Evolutionary conservation across 495 filamentous ascomycete species (phyloP).

Genomic region (Acidiella bohemica): DNA sequence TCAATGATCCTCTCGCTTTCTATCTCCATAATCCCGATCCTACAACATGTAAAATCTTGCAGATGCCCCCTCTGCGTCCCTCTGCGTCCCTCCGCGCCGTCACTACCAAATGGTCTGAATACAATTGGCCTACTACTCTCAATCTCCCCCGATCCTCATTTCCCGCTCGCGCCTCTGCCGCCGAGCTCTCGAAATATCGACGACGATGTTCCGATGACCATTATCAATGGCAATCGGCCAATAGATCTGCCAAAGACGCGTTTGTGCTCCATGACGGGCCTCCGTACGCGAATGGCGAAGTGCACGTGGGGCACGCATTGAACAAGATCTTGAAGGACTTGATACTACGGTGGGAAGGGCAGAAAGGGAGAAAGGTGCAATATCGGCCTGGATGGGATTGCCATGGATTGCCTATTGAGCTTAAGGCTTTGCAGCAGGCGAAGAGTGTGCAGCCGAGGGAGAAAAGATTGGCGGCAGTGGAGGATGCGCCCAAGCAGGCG

Average conservation of each 20-base stretch:
- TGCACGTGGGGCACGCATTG: conserved; percentile 93
- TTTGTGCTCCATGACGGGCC: conserved; percentile 94
- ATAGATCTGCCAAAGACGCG: conserved; percentile 33
- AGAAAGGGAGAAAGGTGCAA: conserved; percentile 60
- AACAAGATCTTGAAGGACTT: conserved; percentile 98
- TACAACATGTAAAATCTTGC: neutral
- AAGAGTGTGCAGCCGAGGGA: conserved; percentile 27
- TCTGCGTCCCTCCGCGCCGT: neutral
- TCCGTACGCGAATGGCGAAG: conserved; percentile 87
- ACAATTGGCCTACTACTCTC: conserved; percentile 27
- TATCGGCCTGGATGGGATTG: conserved; percentile 98
- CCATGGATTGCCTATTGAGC: conserved; percentile 92
- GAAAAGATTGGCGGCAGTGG: conserved; percentile 5
- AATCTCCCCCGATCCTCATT: conserved; percentile 32
- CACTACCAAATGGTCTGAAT: neutral
- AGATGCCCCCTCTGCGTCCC: conserved; percentile 2
- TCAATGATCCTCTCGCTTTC: too few species aligned
- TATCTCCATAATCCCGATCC: too few species aligned
- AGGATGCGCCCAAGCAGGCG: conserved; percentile 13
- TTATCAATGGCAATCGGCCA: conserved; percentile 72
- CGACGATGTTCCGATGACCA: conserved; percentile 72
- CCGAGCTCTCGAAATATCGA: conserved; percentile 47
- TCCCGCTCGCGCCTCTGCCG: conserved; percentile 35
- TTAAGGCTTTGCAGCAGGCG: conserved; percentile 66
- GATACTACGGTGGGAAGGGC: conserved; percentile 65